phyloP scores from a whole-genome alignment of 257 asterid genomes.

The Przewalskia tangutica region DNA sequence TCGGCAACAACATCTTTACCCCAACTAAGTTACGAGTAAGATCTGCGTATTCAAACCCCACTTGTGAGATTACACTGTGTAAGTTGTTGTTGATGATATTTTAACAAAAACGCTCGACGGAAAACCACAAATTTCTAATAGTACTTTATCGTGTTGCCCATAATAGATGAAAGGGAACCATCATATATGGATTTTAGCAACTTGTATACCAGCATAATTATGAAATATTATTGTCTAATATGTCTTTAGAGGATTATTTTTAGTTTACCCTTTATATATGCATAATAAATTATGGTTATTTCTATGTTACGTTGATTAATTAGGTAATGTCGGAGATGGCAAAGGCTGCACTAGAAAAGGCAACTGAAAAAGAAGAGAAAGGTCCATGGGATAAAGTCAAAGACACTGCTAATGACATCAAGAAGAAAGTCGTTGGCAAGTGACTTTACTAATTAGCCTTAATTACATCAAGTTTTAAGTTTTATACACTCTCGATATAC shows the following conservation, averaged over 20 bases:
- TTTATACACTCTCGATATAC: neutral
- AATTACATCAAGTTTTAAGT: neutral
- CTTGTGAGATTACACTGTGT: too few relatives aligned
- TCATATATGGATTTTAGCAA: too few relatives aligned
- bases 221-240: too few relatives aligned
- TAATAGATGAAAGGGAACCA: too few relatives aligned
- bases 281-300: neutral
- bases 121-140: too few relatives aligned
- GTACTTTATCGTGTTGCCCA: too few relatives aligned
- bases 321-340: conserved; percentile 46
- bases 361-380: conserved; percentile 35
- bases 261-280: neutral
- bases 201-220: too few relatives aligned
- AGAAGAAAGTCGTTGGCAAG: conserved; percentile 21
- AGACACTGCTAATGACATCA: conserved; percentile 23
- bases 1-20: too few relatives aligned
- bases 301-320: neutral
- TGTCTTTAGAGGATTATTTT: neutral
- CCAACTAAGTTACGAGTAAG: too few relatives aligned
- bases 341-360: conserved; percentile 42
- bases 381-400: conserved; percentile 49
- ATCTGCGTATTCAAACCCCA: too few relatives aligned
- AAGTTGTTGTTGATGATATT: too few relatives aligned
- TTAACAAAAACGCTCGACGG: too few relatives aligned
- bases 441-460: neutral